Base-by-base conservation (phyloP, 805 yeast genomes). In the Candida patagonica region DNA sequence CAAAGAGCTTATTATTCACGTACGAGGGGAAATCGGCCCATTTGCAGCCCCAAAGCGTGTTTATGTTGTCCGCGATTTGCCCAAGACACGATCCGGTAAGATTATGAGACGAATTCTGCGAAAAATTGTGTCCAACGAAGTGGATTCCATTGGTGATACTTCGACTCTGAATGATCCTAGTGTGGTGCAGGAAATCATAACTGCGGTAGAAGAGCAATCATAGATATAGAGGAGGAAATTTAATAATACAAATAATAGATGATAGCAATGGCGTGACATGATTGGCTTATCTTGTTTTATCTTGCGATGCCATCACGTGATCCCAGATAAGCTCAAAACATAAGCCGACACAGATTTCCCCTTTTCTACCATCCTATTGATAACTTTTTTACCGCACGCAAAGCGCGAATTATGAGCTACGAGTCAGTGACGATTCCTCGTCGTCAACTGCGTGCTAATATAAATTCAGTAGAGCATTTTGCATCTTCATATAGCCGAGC, bases 1-100 rank as follows among this genome's bases (percentile, higher is more conserved):
- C 76, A 53, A 76, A 62, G 86, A 83, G 60, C 76, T 94, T 48
- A 74, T 87, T 43, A 67, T 87, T 64, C 85, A 86, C 46, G 96
- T 92, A 37, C 77, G 98, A 63, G 81, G 84, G 61, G 86, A 81
- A 56, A 87, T 87, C 61, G 95, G 95, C 33, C 78, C 78, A 36
- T 86, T 86, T 65, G 98, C 98, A 16, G 94, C 97, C 42, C 98
- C 98, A 57, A 88, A 88, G 65, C 68, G 78, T 43, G 78, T 88
- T 43, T 68, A 80, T 52, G 66, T 88, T 44, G 94, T 89, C 41
- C 80, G 77, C 45, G 97, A 92, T 59, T 75, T 92, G 62, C 98
- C 98, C 66, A 92, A 89, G 75, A 92, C 98, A 19, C 78, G 98
- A 68, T 86, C 96, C 8, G 98, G 98, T 53, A 92, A 92, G 73